phyloP scores from a whole-genome alignment of 352 stramenopile species.

The Elongisporangium senticosum region DNA sequence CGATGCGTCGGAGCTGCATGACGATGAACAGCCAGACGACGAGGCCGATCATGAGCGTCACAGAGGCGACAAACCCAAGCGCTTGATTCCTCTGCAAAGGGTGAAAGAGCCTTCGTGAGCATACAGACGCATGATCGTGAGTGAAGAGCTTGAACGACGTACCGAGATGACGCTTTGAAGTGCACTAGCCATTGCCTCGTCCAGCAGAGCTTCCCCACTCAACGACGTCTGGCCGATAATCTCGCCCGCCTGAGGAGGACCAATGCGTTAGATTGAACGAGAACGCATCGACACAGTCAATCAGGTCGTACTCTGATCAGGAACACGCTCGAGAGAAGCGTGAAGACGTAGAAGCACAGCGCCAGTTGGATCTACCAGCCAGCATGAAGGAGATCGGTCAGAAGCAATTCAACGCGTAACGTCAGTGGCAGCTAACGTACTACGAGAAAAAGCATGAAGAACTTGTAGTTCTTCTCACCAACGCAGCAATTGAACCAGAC shows the following conservation, averaged over 20 bases:
- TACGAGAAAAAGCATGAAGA: slow-evolving; percentile 60
- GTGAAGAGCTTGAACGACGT: slow-evolving; percentile 10
- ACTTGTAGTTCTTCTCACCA: slow-evolving; percentile 75
- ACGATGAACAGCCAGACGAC: slow-evolving; percentile 70
- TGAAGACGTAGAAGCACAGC: slow-evolving; percentile 47
- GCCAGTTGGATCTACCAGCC: slow-evolving; percentile 29
- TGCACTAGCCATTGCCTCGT: slow-evolving; percentile 21
- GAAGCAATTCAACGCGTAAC: not conserved
- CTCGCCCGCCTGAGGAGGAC: not conserved
- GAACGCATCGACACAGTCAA: not conserved
- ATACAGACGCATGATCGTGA: not conserved
- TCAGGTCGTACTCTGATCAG: slow-evolving; percentile 28
- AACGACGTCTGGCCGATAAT: not conserved
- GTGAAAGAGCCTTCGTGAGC: not conserved
- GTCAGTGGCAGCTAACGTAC: slow-evolving; percentile 11
- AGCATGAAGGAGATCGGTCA: not conserved
- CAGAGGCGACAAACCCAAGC: slow-evolving; percentile 61
- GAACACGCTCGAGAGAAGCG: slow-evolving; percentile 48
- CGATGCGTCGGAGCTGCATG: slow-evolving; percentile 69
- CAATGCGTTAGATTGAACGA: not conserved
- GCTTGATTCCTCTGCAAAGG: slow-evolving; percentile 43
- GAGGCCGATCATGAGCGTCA: slow-evolving; percentile 51
- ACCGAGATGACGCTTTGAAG: slow-evolving; percentile 56
- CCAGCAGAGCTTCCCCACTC: not conserved
- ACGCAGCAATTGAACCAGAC: slow-evolving; percentile 86